Conservation (phyloP, 108 stramenopile genomes). For the Stephanodiscus triporus region DNA sequence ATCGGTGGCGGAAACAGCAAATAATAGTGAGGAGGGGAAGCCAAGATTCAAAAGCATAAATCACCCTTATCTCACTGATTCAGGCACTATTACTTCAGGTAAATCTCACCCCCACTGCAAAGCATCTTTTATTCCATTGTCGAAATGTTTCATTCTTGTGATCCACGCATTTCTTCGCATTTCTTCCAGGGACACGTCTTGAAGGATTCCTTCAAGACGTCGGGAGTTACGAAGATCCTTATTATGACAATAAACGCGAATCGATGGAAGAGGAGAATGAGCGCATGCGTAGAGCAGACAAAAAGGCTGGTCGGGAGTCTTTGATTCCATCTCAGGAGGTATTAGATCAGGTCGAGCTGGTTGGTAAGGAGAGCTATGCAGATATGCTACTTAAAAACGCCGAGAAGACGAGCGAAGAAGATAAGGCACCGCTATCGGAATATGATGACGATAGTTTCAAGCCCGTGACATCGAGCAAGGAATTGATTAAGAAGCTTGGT, state of each 20-base stretch:
- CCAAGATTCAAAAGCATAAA: slow-evolving; percentile 8
- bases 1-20: slow-evolving; percentile 4
- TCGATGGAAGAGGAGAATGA: slow-evolving; percentile 50
- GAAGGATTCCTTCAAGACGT: slow-evolving; percentile 73
- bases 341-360: slow-evolving; percentile 53
- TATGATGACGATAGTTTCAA: slow-evolving; percentile 21
- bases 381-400: slow-evolving; percentile 60
- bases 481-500: slow-evolving; percentile 40
- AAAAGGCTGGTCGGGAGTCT: slow-evolving; percentile 60
- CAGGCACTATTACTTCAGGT: slow-evolving; percentile 60
- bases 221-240: slow-evolving; percentile 75
- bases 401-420: slow-evolving; percentile 6
- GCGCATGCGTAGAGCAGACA: slow-evolving; percentile 58
- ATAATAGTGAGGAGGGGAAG: neutral
- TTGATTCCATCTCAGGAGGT: slow-evolving; percentile 72
- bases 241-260: slow-evolving; percentile 73
- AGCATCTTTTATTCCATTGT: too few species aligned
- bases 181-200: slow-evolving; percentile 75
- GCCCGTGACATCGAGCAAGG: slow-evolving; percentile 41
- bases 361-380: slow-evolving; percentile 46
- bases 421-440: neutral
- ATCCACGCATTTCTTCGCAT: slow-evolving; percentile 59
- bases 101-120: too few species aligned
- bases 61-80: slow-evolving; percentile 90
- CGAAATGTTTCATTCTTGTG: slow-evolving; percentile 23